Evolutionary conservation across 1,284 basidiomycete genomes (phyloP), one percentile per base, ranked within the genome.

Genomic region (Neonothopanus nambi): DNA sequence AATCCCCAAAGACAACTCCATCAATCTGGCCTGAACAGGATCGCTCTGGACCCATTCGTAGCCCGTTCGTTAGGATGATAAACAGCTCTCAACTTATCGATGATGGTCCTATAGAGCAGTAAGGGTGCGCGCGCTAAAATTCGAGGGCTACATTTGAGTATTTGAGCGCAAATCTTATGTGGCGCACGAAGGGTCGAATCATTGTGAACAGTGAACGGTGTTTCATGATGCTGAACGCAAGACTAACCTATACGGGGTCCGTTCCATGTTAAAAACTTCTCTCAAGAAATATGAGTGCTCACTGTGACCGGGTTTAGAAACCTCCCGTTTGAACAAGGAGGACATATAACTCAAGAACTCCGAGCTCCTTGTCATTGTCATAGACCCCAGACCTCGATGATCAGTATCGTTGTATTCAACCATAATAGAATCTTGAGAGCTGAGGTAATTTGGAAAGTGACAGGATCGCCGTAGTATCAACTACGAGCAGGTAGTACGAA

Each of bases 1-100:
- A 96, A 69, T 95, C 94, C 2, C 92, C 94, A 1, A 90, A 93
- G 1, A 90, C 84, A 42, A 93, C 75, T 35, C 92, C 92, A 4
- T 89, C 88, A 52, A 91, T 82, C 67, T 93, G 92, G 39, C 82
- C 81, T 79, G 48, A 8, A 42, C 47, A 21, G 36, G 18, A 15
- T 2, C 20, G 17, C n/a, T n/a, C n/a, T n/a, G n/a, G n/a, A 13
- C 21, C 12, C 18, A 3, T 51, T 9, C 18, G 18, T 26, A 17
- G 37, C 50, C 37, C 15, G 36, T n/a, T 59, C 64, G 24, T 63
- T 57, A 42, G 45, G 46, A 54, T 47, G 26, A 48, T 23, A 18
- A 21, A 21, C 13, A 24, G 21, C 20, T 12, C 12, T 11, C 21
- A 9, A 18, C 40, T 13, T 17, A 30, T 21, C 38, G 35, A 20